These are phyloP conservation scores for Coniferiporia sulphurascens DNA, from an alignment of 1,284 basidiomycete genomes.

Conservation along the genomic window DNA sequence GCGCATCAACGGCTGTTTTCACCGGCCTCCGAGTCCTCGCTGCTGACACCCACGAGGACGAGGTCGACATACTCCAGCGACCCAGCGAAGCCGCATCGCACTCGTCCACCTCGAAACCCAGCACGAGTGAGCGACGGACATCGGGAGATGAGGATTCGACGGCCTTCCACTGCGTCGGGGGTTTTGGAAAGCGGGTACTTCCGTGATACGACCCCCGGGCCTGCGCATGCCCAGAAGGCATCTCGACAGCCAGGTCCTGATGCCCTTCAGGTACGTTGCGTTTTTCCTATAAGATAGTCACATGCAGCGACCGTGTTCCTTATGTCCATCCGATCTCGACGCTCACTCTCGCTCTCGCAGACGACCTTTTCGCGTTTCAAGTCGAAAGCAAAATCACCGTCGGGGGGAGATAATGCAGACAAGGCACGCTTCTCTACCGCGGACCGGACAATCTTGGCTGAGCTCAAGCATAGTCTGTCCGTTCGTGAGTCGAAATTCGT, in stretches of 20 bases:
- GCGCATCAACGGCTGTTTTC: no score
- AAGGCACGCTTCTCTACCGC: slow-evolving; percentile 3
- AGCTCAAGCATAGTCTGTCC: slow-evolving; percentile 5
- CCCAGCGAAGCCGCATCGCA: not conserved
- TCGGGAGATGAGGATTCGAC: not conserved
- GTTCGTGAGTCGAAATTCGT: slow-evolving; percentile 14
- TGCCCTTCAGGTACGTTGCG: slow-evolving; percentile 1
- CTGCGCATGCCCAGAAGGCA: not conserved
- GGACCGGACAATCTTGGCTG: slow-evolving; percentile 7
- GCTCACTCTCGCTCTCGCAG: not conserved
- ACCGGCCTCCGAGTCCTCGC: no score
- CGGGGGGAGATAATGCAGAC: not conserved
- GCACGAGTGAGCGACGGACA: not conserved
- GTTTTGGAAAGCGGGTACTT: slow-evolving; percentile 1
- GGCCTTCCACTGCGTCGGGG: slow-evolving; percentile 5
- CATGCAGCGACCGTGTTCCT: not conserved
- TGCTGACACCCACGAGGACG: not conserved
- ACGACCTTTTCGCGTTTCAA: not conserved
- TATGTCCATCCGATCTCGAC: not conserved
- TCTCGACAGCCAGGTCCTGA: not conserved
- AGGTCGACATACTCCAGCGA: not conserved
- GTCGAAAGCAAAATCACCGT: not conserved
- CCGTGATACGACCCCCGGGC: not conserved
- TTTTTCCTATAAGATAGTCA: not conserved
- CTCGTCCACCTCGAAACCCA: not conserved